Evolutionary conservation across 192 early-diverging fungal genomes (phyloP).

Genomic region (Lobosporangium transversale): DNA sequence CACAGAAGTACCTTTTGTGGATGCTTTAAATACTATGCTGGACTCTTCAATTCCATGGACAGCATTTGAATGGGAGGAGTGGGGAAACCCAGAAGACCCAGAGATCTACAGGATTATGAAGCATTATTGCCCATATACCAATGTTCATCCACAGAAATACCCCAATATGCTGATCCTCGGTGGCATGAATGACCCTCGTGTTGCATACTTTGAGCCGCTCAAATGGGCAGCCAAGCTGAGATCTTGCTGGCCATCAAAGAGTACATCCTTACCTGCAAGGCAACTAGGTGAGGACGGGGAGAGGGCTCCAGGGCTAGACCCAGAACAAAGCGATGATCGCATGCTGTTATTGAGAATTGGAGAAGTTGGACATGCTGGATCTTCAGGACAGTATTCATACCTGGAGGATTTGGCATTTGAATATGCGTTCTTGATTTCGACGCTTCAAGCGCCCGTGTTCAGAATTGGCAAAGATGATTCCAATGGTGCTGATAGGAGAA

Average conservation of each 20-base stretch:
- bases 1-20: conserved; percentile 86
- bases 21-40: conserved; percentile 87
- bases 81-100: conserved; percentile 72
- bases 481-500: not conserved
- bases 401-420: conserved; percentile 61
- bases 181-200: conserved; percentile 84
- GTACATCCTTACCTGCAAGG: not conserved
- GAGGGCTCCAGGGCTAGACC: not conserved
- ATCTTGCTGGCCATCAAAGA: conserved; percentile 21
- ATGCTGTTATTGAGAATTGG: conserved; percentile 58
- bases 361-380: conserved; percentile 61
- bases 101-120: conserved; percentile 64
- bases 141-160: conserved; percentile 52
- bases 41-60: conserved; percentile 78
- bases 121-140: conserved; percentile 76
- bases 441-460: conserved; percentile 54
- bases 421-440: conserved; percentile 63
- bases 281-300: not conserved
- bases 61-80: conserved; percentile 76
- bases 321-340: not conserved
- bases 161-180: conserved; percentile 80
- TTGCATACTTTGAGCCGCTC: conserved; percentile 84
- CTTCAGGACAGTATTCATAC: conserved; percentile 55
- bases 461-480: conserved; percentile 14
- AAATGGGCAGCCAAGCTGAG: conserved; percentile 85